Conservation (phyloP, 192 early-diverging fungal species). For the Pilaira anomala region DNA sequence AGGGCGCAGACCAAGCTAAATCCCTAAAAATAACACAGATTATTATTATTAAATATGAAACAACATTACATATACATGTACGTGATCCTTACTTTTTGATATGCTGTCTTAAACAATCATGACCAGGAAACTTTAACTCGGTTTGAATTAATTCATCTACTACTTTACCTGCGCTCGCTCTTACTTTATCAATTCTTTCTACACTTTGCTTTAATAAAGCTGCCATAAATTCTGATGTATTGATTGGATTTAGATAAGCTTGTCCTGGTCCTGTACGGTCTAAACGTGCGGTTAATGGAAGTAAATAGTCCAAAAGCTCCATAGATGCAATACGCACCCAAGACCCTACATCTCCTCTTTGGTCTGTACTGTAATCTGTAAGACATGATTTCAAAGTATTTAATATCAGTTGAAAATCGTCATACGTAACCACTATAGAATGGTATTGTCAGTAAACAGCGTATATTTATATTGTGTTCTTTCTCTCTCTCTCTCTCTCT, state of each 20-base stretch:
- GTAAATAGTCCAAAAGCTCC: constrained; percentile 49
- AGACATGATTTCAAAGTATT: constrained; percentile 61
- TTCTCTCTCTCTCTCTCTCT: neutral
- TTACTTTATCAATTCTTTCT: constrained; percentile 90
- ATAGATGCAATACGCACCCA: constrained; percentile 81
- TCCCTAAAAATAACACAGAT: constrained; percentile 30
- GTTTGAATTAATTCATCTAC: constrained; percentile 48
- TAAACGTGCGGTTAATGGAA: constrained; percentile 40
- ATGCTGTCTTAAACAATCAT: constrained; percentile 23
- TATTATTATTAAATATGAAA: too few relatives aligned
- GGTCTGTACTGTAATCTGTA: constrained; percentile 83
- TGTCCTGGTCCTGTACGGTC: constrained; percentile 17
- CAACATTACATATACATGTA: neutral
- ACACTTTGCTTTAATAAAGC: constrained; percentile 71
- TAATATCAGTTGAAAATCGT: constrained; percentile 44
- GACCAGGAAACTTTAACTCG: constrained; percentile 6
- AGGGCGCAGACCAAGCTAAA: constrained; percentile 61
- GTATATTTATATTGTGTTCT: neutral
- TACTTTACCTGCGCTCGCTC: constrained; percentile 66
- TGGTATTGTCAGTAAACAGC: neutral
- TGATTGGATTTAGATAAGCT: constrained; percentile 40
- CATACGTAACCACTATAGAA: constrained; percentile 32
- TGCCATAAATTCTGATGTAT: constrained; percentile 39
- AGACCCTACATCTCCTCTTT: constrained; percentile 94
- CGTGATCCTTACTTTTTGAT: constrained; percentile 23